Evolutionary conservation across 768 basidiomycete genomes (phyloP).

Genomic region (Leccinum barrowsii): DNA sequence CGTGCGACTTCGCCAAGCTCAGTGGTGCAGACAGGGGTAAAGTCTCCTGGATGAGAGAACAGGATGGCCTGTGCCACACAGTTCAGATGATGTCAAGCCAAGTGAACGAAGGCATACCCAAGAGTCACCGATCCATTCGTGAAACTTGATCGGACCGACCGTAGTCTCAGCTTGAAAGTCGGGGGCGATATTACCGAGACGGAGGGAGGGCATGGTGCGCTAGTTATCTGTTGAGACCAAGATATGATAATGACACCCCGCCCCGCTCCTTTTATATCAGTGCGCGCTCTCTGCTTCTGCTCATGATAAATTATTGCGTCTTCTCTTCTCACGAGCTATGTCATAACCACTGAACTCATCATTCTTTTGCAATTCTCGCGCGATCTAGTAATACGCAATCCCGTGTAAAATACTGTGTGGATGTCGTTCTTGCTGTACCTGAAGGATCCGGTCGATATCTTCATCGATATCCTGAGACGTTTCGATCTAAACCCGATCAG

Average conservation of each 20-base stretch:
- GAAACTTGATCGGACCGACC: constrained; percentile 82
- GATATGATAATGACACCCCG: constrained; percentile 3
- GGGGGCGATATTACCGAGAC: constrained; percentile 86
- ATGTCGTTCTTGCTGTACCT: constrained; percentile 81
- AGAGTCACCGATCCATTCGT: constrained; percentile 85
- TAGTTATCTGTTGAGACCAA: constrained; percentile 1
- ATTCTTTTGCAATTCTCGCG: constrained; percentile 18
- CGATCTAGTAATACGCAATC: constrained; percentile 78
- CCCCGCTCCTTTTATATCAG: constrained; percentile 5
- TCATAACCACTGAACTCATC: neutral
- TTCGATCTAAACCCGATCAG: constrained; percentile 64
- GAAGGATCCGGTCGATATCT: constrained; percentile 84
- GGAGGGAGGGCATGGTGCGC: constrained; percentile 47
- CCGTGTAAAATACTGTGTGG: constrained; percentile 90
- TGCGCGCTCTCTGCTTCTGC: neutral
- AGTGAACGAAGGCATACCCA: constrained; percentile 58
- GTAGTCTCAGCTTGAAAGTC: constrained; percentile 93
- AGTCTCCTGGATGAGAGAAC: constrained; percentile 94
- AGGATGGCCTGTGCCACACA: constrained; percentile 61
- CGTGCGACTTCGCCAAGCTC: constrained; percentile 96
- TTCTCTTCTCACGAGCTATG: constrained; percentile 59
- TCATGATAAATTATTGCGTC: constrained; percentile 46
- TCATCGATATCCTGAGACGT: constrained; percentile 82
- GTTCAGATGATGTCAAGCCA: neutral
- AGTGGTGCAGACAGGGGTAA: constrained; percentile 94